Evolutionary conservation across 306 rosid species (phyloP), one percentile per base, ranked within the genome.

Genomic region (Corylus heterophylla): DNA sequence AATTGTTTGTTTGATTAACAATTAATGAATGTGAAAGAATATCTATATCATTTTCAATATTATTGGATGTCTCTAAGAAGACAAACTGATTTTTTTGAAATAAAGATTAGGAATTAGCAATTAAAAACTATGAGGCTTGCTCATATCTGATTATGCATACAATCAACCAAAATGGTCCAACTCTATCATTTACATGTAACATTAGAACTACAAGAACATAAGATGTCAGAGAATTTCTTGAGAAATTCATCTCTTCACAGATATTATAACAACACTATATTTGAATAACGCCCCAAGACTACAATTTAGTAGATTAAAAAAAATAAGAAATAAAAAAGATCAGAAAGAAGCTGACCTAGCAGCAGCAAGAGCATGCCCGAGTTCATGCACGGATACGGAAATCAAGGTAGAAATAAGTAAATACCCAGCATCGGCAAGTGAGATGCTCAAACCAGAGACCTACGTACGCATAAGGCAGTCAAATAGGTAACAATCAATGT

Each of bases 291-390:
- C 64, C 64, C 31, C 62, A 73, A 27, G 5, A 48, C 70, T 0
- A 81, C 69, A 62, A 71, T 39, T 16, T 8, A 51, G 56, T 48
- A 27, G 22, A 39, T 3, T 31, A 0, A 37, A 44, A 50, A 39
- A 22, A 22, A 22, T 22, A 22, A 22, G 0, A 22, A 22, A 22
- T 22, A 13, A 52, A 39, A 5, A 52, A 31, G 42, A 77, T 47
- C n/a, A 74, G 51, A 69, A 73, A 66, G 61, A 78, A 58, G 71
- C 88, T 79, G 77, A 93, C 98, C 98, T 86, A 47, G 97, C 82
- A 22, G 96, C 98, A 0, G 98, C 85, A 56, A 87, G 86, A 54
- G 96, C 98, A 84, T 94, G 98, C 45, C 97, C 97, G 75, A 94
- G 75, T 79, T 92, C 97, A 47, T 94, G 97, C 12, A 87, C 84